phyloP scores from a whole-genome alignment of 129 eudicot genomes.

The Sambucus nigra region DNA sequence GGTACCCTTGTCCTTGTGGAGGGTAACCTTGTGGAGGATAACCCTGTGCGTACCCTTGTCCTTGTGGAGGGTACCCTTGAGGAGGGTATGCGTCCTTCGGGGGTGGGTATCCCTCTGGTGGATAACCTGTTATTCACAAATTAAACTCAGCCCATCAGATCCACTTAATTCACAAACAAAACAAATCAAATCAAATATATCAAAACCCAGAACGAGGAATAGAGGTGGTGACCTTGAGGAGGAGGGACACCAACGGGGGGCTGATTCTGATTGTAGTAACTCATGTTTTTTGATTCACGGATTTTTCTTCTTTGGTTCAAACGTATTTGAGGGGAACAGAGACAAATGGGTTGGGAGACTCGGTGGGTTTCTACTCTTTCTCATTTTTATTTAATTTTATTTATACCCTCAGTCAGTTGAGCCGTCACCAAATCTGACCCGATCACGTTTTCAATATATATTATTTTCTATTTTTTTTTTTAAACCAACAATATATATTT shows the following conservation, averaged over 20 bases:
- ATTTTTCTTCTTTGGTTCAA: neutral
- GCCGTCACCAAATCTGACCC: too few species aligned
- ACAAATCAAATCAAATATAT: neutral
- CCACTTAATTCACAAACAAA: slow-evolving; percentile 4
- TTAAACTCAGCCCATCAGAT: slow-evolving; percentile 5
- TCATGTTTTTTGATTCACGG: slow-evolving; percentile 32
- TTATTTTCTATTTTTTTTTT: too few species aligned
- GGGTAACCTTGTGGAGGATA: slow-evolving; percentile 41
- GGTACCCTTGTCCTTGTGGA: slow-evolving; percentile 38
- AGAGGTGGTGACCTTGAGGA: slow-evolving; percentile 51
- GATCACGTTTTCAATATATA: too few species aligned
- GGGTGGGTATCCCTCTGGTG: slow-evolving; percentile 68
- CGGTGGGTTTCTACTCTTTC: too few species aligned
- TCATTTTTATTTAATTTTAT: too few species aligned
- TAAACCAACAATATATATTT: too few species aligned
- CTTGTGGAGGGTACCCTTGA: slow-evolving; percentile 40
- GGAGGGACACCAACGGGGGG: slow-evolving; percentile 85
- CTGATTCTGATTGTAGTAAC: slow-evolving; percentile 70
- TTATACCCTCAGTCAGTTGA: too few species aligned
- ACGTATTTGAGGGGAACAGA: neutral
- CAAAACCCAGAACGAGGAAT: neutral
- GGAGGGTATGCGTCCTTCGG: slow-evolving; percentile 34
- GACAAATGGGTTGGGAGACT: neutral
- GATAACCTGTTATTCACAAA: slow-evolving; percentile 39
- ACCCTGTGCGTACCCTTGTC: too few species aligned